Evolutionary conservation across 257 asterid species (phyloP).

Genomic region (Jacaranda mimosifolia): DNA sequence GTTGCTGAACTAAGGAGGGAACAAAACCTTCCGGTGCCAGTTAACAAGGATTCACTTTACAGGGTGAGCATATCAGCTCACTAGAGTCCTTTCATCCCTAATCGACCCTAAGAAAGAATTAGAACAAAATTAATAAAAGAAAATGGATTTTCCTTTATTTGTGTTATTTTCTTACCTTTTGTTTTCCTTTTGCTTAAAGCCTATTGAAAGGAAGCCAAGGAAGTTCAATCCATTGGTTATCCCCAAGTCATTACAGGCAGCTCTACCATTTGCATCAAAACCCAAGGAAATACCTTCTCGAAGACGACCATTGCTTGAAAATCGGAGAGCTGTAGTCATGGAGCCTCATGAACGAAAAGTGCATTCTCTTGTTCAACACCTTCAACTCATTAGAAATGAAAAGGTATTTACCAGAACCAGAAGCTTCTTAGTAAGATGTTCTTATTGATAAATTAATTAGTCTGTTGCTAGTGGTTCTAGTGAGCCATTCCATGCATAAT

Average conservation of each 20-base stretch:
- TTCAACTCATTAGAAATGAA: conserved; percentile 62
- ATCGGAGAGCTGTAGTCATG: conserved; percentile 81
- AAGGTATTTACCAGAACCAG: conserved; percentile 55
- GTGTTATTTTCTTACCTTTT: conserved; percentile 19
- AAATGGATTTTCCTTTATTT: conserved; percentile 17
- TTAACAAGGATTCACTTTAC: conserved; percentile 90
- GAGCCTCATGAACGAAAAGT: conserved; percentile 79
- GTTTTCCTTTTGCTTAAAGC: conserved; percentile 46
- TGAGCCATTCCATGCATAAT: background rate
- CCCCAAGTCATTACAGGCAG: conserved; percentile 74
- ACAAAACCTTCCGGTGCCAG: conserved; percentile 70
- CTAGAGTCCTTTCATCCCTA: background rate
- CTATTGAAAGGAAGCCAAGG: conserved; percentile 81
- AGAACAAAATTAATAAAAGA: background rate
- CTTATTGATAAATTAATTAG: background rate
- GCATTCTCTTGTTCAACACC: conserved; percentile 75
- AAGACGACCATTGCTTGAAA: conserved; percentile 54
- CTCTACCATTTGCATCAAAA: conserved; percentile 80
- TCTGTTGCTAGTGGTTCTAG: conserved; percentile 1
- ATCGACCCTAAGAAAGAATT: background rate
- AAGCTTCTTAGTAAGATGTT: background rate
- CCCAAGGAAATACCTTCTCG: conserved; percentile 74
- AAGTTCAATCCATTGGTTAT: conserved; percentile 89
- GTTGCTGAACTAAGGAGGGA: conserved; percentile 89
- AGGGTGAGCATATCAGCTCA: conserved; percentile 52